Percentiles rank a stretch among this genome's conserved stretches.
Evolutionary conservation across 441 rosid species (phyloP).

Genomic region (Pelargonium fulgidum): DNA sequence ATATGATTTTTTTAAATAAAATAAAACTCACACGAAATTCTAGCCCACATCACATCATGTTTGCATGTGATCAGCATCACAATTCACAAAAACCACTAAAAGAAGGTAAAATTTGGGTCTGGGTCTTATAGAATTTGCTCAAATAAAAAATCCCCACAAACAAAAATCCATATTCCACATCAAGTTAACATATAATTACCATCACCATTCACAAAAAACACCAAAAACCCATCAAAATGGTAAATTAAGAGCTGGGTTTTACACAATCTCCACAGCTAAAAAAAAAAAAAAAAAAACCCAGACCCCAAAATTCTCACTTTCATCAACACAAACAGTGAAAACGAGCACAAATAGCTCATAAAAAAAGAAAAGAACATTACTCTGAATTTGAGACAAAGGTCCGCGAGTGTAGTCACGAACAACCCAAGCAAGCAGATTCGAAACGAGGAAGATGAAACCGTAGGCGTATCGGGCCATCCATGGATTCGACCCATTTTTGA

Average conservation of each 20-base stretch:
- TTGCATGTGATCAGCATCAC: background rate
- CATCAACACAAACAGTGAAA: background rate
- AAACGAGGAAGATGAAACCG: conserved; percentile 65
- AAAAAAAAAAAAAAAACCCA: background rate
- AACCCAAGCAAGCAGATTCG: conserved; percentile 86
- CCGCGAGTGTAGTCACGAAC: conserved; percentile 67
- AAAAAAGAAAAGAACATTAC: conserved; percentile 39
- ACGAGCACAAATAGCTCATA: background rate
- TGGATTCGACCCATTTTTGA: conserved; percentile 71
- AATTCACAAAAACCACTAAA: background rate
- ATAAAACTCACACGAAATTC: too few relatives aligned
- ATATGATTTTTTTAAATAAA: too few relatives aligned
- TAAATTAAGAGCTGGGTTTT: background rate
- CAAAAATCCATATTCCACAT: background rate
- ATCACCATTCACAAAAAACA: background rate
- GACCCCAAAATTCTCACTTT: background rate
- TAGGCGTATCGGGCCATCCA: conserved; percentile 95
- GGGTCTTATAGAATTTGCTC: too few relatives aligned
- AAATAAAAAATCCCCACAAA: too few relatives aligned
- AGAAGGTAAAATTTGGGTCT: too few relatives aligned
- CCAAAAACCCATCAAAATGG: background rate
- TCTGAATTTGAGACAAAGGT: conserved; percentile 53
- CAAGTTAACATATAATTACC: background rate
- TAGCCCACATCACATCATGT: background rate
- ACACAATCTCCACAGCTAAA: background rate